Evolutionary conservation across 352 stramenopile species (phyloP).

Genomic region (Saprolegnia diclina): DNA sequence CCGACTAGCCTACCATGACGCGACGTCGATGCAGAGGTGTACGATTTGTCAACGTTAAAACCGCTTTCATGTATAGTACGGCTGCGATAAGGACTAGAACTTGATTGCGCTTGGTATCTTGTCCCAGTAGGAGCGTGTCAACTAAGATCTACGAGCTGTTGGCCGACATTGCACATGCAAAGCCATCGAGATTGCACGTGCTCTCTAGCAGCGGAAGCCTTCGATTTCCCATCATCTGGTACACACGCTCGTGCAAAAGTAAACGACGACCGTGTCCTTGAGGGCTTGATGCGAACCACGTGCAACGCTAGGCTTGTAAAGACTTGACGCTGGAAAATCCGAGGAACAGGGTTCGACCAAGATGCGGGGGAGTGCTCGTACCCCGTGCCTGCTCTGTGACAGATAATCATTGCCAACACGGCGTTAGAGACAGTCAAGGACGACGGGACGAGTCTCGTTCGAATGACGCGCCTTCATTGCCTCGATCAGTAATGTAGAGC

Average conservation of each 20-base stretch:
- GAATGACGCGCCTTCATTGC: background rate
- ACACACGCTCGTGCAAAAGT: no score
- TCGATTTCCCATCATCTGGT: no score
- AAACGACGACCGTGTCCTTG: background rate
- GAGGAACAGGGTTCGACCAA: background rate
- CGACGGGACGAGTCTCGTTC: background rate
- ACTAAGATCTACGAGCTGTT: no score
- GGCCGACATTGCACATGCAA: no score
- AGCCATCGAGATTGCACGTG: no score
- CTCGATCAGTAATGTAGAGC: no score
- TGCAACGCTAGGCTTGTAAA: background rate
- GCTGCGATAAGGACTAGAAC: no score
- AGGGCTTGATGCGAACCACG: background rate
- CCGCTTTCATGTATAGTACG: no score
- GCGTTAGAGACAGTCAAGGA: background rate
- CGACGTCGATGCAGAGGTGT: background rate
- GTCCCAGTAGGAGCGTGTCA: no score
- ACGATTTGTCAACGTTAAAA: background rate
- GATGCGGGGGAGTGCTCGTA: background rate
- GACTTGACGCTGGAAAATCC: slow-evolving; percentile 11
- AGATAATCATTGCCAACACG: slow-evolving; percentile 16
- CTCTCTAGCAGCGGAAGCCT: no score
- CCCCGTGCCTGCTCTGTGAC: background rate
- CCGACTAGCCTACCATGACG: no score
- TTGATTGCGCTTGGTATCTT: no score